Evolutionary conservation across 129 eudicot species (phyloP).

Genomic region (Scalesia atractyloides): DNA sequence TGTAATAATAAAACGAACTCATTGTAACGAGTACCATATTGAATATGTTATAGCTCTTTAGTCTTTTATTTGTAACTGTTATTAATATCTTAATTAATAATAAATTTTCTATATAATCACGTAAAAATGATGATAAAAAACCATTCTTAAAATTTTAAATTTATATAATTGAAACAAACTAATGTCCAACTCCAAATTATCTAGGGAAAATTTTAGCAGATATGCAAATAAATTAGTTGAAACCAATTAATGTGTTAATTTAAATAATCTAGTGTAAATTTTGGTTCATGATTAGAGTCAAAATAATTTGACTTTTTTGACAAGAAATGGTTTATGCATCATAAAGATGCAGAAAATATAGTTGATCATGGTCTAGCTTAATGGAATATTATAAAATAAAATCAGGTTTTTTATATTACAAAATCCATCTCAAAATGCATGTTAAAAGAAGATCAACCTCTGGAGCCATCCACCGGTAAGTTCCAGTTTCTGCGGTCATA

Average conservation of each 20-base stretch:
- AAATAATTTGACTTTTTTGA: background rate
- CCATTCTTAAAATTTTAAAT: no score
- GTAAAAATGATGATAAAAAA: background rate
- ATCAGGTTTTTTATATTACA: background rate
- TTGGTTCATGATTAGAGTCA: background rate
- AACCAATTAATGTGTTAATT: background rate
- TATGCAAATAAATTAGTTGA: no score
- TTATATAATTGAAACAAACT: background rate
- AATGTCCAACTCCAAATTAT: no score
- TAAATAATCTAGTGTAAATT: background rate
- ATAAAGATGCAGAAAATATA: background rate
- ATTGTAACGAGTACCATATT: background rate
- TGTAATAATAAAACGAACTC: background rate
- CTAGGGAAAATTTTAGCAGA: no score
- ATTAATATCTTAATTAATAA: no score
- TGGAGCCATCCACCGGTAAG: slow-evolving; percentile 77
- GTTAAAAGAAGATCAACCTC: slow-evolving; percentile 40
- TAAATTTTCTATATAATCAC: background rate
- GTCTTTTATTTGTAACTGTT: no score
- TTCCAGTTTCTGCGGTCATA: slow-evolving; percentile 74
- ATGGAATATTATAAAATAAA: background rate
- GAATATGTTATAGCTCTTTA: background rate
- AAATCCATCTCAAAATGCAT: background rate
- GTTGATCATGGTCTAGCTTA: background rate
- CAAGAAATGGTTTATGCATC: no score